Evolutionary conservation across 2,329 filamentous ascomycete species (phyloP).

Genomic region (Colletotrichum sublineola): DNA sequence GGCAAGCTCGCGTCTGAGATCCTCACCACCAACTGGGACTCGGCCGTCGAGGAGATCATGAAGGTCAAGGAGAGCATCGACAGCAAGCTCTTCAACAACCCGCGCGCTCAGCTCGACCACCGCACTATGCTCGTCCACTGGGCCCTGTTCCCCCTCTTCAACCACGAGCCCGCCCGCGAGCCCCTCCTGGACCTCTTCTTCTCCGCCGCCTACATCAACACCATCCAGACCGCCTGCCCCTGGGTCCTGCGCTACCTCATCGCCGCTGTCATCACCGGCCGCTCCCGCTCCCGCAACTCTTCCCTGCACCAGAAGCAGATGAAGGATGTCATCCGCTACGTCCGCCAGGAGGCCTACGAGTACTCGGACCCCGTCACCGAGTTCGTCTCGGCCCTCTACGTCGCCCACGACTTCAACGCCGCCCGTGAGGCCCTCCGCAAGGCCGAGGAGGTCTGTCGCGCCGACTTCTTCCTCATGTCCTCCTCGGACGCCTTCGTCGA

Average conservation of each 20-base stretch:
- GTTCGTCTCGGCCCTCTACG: conserved; percentile 95
- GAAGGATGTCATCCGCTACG: conserved; percentile 95
- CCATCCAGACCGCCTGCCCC: conserved; percentile 96
- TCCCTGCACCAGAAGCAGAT: conserved; percentile 96
- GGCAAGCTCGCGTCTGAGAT: conserved; percentile 98
- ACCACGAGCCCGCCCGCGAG: conserved; percentile 92
- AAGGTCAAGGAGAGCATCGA: conserved; percentile 95
- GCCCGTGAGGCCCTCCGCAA: conserved; percentile 88
- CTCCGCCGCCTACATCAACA: conserved; percentile 98
- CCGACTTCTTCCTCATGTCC: conserved; percentile 94
- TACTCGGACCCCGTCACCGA: conserved; percentile 96
- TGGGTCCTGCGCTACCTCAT: conserved; percentile 97
- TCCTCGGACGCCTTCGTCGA: conserved; percentile 92
- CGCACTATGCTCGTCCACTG: conserved; percentile 98
- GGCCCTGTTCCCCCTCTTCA: conserved; percentile 99
- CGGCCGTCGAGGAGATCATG: conserved; percentile 88
- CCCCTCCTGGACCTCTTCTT: conserved; percentile 96
- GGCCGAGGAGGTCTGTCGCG: conserved; percentile 90
- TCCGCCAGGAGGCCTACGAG: conserved; percentile 97
- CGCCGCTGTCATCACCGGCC: conserved; percentile 94
- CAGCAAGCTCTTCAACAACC: conserved; percentile 94
- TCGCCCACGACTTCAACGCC: conserved; percentile 90
- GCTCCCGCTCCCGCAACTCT: conserved; percentile 83
- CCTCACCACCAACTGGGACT: conserved; percentile 94
- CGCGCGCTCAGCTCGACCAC: conserved; percentile 94